Evolutionary conservation across 176 grass and related monocot genomes (phyloP), one percentile per base, ranked within the genome.

Genomic region (Cenchrus fungigraminus): DNA sequence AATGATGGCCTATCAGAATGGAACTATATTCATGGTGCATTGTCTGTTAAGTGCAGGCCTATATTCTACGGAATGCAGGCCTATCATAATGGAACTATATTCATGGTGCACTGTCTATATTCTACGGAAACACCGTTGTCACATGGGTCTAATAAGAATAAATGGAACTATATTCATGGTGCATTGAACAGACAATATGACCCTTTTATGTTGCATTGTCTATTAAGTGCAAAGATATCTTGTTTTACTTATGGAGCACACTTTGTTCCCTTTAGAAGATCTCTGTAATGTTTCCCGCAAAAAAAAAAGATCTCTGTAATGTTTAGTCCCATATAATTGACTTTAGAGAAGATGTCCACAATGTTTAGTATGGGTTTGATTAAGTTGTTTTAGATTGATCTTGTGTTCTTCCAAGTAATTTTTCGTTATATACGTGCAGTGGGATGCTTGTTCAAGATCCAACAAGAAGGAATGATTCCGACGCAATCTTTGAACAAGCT

Each of bases 361-460:
- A 70, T 83, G 10, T 56, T 13, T 59, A 40, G 15, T 11, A 13
- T 20, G 32, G 31, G 22, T 65, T 60, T 50, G 44, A 43, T 77
- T 17, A 57, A 77, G 28, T 13, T 19, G 32, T 31, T 46, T 56
- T 61, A 31, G 14, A 15, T 65, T 76, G 10, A 31, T 49, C 8
- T 84, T 42, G 44, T 19, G 11, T 81, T 64, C 12, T 17, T 80
- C 17, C 70, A 55, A n/a, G 13, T 69, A 20, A 20, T 83, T 65
- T 81, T 6, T 74, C 25, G 31, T 42, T 66, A 4, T 86, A 70
- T 85, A 45, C 79, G 15, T 84, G 68, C 76, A 94, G 97, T 85
- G 97, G 97, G 31, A 99, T 96, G 97, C 79, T 94, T 76, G 97
- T 99, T 79, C 91, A 99, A 91, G 97, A 96, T 91, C 97, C 97